These are phyloP conservation scores for Myxozyma vanderwaltii DNA, from an alignment of 805 yeast genomes.

Conservation along the genomic window DNA sequence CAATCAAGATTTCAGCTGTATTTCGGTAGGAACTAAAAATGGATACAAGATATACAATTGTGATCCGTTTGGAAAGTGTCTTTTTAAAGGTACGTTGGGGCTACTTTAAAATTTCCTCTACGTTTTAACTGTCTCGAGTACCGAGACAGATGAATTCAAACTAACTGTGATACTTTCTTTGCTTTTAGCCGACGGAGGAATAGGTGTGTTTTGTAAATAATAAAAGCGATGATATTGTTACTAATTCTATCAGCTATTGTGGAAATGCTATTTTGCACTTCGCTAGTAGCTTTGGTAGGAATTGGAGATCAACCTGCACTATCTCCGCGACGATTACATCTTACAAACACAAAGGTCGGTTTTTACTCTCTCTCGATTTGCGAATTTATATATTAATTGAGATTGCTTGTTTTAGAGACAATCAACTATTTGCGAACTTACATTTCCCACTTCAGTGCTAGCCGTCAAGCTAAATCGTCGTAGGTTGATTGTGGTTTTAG, in stretches of 20 bases:
- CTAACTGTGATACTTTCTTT: not conserved
- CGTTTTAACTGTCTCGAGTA: too few relatives aligned
- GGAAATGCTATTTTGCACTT: slow-evolving; percentile 89
- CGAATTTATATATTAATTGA: not conserved
- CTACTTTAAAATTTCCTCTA: too few relatives aligned
- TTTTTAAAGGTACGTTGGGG: slow-evolving; percentile 45
- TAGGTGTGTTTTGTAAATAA: slow-evolving; percentile 36
- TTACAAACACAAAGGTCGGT: slow-evolving; percentile 70
- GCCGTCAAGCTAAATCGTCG: slow-evolving; percentile 79
- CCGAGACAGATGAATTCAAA: too few relatives aligned
- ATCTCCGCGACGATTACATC: slow-evolving; percentile 76
- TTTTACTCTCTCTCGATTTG: not conserved
- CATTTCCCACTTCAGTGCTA: slow-evolving; percentile 76
- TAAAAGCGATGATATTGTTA: not conserved
- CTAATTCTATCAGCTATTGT: slow-evolving; percentile 48
- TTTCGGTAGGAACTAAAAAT: slow-evolving; percentile 68
- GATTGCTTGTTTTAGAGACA: slow-evolving; percentile 49
- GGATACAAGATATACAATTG: slow-evolving; percentile 81
- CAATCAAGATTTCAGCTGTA: slow-evolving; percentile 84
- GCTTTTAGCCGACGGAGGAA: slow-evolving; percentile 43
- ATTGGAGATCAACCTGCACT: slow-evolving; percentile 64
- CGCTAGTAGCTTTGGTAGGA: slow-evolving; percentile 81
- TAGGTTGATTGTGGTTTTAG: slow-evolving; percentile 72
- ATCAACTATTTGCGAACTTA: slow-evolving; percentile 77
- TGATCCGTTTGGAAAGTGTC: slow-evolving; percentile 80